Base-by-base conservation (phyloP, 2,329 filamentous ascomycete genomes). In the Periglandula ipomoeae region DNA sequence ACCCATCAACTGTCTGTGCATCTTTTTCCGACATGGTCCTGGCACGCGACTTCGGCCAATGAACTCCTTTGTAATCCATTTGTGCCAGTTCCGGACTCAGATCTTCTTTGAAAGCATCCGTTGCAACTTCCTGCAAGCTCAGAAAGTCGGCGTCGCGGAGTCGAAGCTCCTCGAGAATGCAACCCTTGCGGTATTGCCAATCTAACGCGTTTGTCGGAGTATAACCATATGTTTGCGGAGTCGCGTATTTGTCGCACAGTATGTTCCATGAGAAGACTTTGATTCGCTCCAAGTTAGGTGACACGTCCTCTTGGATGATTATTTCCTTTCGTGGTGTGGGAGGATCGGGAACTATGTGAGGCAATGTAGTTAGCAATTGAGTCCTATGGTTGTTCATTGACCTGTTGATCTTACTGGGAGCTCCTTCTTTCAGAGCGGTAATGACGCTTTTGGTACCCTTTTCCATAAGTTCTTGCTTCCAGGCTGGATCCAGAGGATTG, bases 241-340 rank as follows among this genome's bases (percentile, higher is more conserved):
- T 96, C 4, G 90, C 90, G 59, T 93, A 95, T 60, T 89, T 88
- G 67, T 96, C 89, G 68, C 91, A 96, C 10, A 98, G 78, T 42
- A 91, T 95, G 65, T 98, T 98, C 82, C 93, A 96, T 20, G 88
- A 94, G 53, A 97, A 75, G 8, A 95, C 84, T 50, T 87, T 88
- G 63, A 97, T 81, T 47, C 81, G 84, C 60, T 96, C 81, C 53
- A 80, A 66, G 47, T 62, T 72, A 1, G 74, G 58, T 65, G 70
- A 75, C 48, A 74, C 72, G 54, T 85, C 84, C 65, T 82, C 80
- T 57, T 81, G 84, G 22, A 97, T 78, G n/a, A 86, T 76, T 51
- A 96, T 80, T 69, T 84, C 84, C 58, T 86, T 82, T 59, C 93
- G 82, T 43, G 86, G 81, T 26, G 77, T 74, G 1, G 91, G 93